A percentile compares a stretch with the other conserved stretches of the same genome.
Evolutionary conservation across 345 rosid genomes (phyloP).

Genomic region (Syzygium oleosum): DNA sequence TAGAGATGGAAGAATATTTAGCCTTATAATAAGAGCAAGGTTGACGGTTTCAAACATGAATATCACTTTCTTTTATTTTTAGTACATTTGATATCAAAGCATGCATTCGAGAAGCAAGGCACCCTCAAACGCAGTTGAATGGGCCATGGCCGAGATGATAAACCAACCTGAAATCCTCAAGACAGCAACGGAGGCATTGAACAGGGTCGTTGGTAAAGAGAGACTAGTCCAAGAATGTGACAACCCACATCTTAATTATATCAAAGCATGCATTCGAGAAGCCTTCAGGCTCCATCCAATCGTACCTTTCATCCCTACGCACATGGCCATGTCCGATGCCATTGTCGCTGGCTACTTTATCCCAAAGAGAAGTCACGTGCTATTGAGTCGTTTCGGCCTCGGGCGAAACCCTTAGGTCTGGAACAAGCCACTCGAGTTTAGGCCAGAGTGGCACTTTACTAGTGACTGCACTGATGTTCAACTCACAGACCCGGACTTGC

Average conservation of each 20-base stretch:
- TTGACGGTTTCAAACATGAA: not conserved
- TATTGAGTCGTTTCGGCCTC: conserved; percentile 31
- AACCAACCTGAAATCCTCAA: conserved; percentile 27
- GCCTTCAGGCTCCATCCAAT: conserved; percentile 39
- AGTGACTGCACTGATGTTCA: conserved; percentile 4
- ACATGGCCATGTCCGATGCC: conserved; percentile 24
- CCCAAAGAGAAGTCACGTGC: conserved; percentile 33
- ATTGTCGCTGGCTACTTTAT: conserved; percentile 27
- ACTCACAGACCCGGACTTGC: conserved; percentile 26
- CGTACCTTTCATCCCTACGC: conserved; percentile 35
- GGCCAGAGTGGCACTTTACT: conserved; percentile 14
- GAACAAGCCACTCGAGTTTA: conserved; percentile 2
- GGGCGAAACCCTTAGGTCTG: conserved; percentile 31
- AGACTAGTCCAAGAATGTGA: conserved; percentile 42
- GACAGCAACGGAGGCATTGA: conserved; percentile 33
- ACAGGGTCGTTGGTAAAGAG: conserved; percentile 29
- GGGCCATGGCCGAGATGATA: conserved; percentile 42
- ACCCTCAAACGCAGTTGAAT: conserved; percentile 37
- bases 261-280: conserved; percentile 29
- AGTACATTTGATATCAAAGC: too few species aligned
- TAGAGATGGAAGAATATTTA: not conserved
- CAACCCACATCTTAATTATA: conserved; percentile 26
- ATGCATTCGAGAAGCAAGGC: too few species aligned
- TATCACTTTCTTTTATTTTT: too few species aligned
- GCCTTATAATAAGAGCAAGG: not conserved